Evolutionary conservation across 768 basidiomycete genomes (phyloP), one percentile per base, ranked within the genome.

Genomic region (Amanita thiersii): DNA sequence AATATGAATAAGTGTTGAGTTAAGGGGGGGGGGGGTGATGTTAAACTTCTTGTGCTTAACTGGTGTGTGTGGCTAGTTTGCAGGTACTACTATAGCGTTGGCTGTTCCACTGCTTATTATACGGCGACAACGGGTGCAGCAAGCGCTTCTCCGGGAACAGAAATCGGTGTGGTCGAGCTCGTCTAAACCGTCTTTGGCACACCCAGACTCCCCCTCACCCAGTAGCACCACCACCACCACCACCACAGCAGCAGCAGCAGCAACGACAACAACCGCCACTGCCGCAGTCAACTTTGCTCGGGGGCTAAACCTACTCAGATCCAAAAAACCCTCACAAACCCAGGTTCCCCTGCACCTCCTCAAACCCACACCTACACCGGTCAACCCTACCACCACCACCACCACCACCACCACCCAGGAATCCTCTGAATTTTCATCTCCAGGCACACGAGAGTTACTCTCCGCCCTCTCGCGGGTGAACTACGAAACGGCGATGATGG

Each of bases 401-500:
- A 24, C 37, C 23, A 10, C 19, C 19, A 20, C 24, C 19, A 6
- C 23, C 2, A 6, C 23, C n/a, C 21, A 20, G n/a, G 2, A 20
- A 11, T 25, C 23, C 12, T 51, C 50, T 10, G 60, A 65, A 14
- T 50, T 52, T 30, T 37, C 55, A 15, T 53, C 61, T 14, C 58
- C 60, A 9, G 49, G 59, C 20, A 48, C 52, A 8, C 54, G 59
- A 2, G 58, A 61, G 37, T 45, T 68, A 23, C 55, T 63, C 40
- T 58, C 63, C 6, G 68, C 63, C 2, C 51, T 70, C 5, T 63
- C 65, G 0, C 53, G 50, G n/a, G 49, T 59, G 39, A 56, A 61
- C 26, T 70, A 72, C 50, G 75, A 73, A 33, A 73, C 67, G 0
- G 71, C 71, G 0, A 43, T 82, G 2, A 69, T 77, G 48, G 70